Evolutionary conservation across 495 filamentous ascomycete species (phyloP), one percentile per base, ranked within the genome.

Genomic region (Tuber magnatum): DNA sequence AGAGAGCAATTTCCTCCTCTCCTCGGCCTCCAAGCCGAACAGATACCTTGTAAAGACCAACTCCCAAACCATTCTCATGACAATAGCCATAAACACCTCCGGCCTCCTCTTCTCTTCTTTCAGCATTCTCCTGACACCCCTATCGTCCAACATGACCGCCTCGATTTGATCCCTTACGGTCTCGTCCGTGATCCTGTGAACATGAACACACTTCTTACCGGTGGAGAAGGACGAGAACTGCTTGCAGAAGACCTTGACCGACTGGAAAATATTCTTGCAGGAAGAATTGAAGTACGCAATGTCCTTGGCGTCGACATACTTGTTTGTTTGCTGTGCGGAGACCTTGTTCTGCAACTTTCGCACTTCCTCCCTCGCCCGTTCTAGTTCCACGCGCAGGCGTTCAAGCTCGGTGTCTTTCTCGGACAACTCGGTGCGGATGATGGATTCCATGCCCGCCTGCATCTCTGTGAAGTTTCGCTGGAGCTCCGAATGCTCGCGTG

Each of bases 51-150:
- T 97, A 84, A 99, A 99, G 82, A 99, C 90, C 81, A 92, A 97
- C 82, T 98, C 94, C 93, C 93, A 97, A 48, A 98, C 89, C 92
- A 99, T 97, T 68, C 90, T 94, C 93, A 97, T 98, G 77, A 93
- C 91, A 78, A 98, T 92, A 39, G 92, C 94, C 92, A 97, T 97
- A 85, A 98, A 96, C 46, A 97, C 91, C 84, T 97, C 93, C 48
- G 93, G 89, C 71, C 95, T 90, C 75, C 88, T 89, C 72, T 95
- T 91, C 68, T 96, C 91, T 81, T 98, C 96, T 76, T 87, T 87
- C 20, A 99, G 89, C 82, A 94, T 94, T 71, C 85, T 85, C 80
- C 98, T 92, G 38, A 94, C 92, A 81, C 97, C 94, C 46, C 93
- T 91, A 74, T 94, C 95, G 83, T 99, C 95, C 56, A 99, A 88